phyloP scores from a whole-genome alignment of 2,329 filamentous ascomycete species.

The Hymenoscyphus repandus region DNA sequence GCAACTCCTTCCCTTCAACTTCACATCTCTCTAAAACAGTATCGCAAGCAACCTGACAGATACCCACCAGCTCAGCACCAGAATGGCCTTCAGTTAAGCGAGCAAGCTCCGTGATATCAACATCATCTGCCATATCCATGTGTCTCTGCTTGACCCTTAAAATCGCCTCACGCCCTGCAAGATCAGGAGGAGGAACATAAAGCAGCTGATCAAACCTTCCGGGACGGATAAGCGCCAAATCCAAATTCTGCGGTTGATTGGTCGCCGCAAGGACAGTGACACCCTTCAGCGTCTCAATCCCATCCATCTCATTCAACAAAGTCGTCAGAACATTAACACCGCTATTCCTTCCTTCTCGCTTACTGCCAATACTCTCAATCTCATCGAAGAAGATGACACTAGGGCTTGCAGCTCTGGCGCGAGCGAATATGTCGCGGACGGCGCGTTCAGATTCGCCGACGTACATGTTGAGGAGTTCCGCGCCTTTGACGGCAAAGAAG shows the following conservation, averaged over 20 bases:
- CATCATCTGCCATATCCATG: slow-evolving; percentile 54
- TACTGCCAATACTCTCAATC: slow-evolving; percentile 71
- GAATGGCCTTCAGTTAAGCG: slow-evolving; percentile 68
- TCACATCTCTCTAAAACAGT: slow-evolving; percentile 46
- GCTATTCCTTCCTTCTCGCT: slow-evolving; percentile 40
- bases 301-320: slow-evolving; percentile 91
- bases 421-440: slow-evolving; percentile 78
- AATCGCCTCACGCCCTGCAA: slow-evolving; percentile 69
- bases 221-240: slow-evolving; percentile 78
- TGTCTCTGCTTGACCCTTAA: slow-evolving; percentile 61
- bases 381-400: slow-evolving; percentile 98
- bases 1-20: slow-evolving; percentile 34
- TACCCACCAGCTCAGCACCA: slow-evolving; percentile 72
- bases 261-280: slow-evolving; percentile 88
- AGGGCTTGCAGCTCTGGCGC: slow-evolving; percentile 78
- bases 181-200: slow-evolving; percentile 78
- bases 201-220: slow-evolving; percentile 81
- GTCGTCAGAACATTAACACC: slow-evolving; percentile 84
- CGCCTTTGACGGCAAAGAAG: slow-evolving; percentile 90
- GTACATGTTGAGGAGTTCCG: slow-evolving; percentile 93
- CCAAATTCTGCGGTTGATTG: slow-evolving; percentile 81
- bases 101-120: slow-evolving; percentile 62
- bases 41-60: slow-evolving; percentile 48
- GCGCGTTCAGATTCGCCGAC: slow-evolving; percentile 90
- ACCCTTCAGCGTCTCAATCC: slow-evolving; percentile 77